Conservation (phyloP, 1,284 basidiomycete species). For the Ceratobasidium sp. region DNA sequence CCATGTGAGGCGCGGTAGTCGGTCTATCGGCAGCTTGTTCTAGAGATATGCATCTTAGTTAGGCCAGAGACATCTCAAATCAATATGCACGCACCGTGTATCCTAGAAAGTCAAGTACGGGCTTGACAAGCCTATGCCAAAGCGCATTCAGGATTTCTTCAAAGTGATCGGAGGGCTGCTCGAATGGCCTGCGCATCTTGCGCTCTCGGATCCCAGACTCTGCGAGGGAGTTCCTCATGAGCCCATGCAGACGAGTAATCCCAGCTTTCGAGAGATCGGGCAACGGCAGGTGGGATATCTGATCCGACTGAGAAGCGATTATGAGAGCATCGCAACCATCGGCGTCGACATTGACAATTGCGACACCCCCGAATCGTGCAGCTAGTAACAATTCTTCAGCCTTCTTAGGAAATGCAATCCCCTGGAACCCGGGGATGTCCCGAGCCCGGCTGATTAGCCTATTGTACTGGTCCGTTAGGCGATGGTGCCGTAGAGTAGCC, state of each 20-base stretch:
- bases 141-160: not conserved
- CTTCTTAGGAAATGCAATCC: no score
- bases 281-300: not conserved
- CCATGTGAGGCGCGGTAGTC: slow-evolving; percentile 54
- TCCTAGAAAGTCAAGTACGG: slow-evolving; percentile 20
- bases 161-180: not conserved
- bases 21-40: not conserved
- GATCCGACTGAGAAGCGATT: not conserved
- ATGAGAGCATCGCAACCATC: slow-evolving; percentile 46
- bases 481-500: no score
- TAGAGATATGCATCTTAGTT: not conserved
- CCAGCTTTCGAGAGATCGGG: not conserved
- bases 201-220: not conserved
- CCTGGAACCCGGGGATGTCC: no score
- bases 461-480: no score
- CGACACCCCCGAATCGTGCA: no score
- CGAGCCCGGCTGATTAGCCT: no score
- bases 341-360: slow-evolving; percentile 8
- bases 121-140: slow-evolving; percentile 42
- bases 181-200: not conserved
- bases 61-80: not conserved
- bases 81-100: not conserved
- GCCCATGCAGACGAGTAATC: not conserved
- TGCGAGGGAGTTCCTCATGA: not conserved
- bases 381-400: no score